phyloP scores from a whole-genome alignment of 2,329 filamentous ascomycete species.

The Endothia cerciana region DNA sequence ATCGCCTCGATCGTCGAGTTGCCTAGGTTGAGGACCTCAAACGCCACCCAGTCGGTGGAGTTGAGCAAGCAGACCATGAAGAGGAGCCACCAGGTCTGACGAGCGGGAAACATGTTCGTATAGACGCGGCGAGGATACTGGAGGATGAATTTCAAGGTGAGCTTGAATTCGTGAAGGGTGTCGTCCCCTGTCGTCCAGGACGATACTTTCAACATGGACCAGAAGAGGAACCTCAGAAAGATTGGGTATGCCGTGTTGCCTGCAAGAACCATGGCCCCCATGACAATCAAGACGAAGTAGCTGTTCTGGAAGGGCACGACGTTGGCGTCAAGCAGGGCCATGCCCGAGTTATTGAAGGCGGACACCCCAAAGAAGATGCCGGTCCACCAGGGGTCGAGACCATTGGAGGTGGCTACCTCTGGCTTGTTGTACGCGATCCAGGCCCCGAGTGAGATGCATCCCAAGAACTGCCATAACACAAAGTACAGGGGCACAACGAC shows the following conservation, averaged over 20 bases:
- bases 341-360: constrained; percentile 69
- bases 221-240: constrained; percentile 64
- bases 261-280: constrained; percentile 63
- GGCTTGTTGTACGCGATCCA: constrained; percentile 61
- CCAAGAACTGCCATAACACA: constrained; percentile 46
- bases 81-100: constrained; percentile 68
- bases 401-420: constrained; percentile 54
- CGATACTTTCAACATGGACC: constrained; percentile 51
- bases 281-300: constrained; percentile 54
- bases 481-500: constrained; percentile 56
- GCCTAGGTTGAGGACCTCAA: constrained; percentile 67
- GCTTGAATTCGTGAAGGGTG: constrained; percentile 47
- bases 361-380: constrained; percentile 63
- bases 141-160: constrained; percentile 58
- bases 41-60: constrained; percentile 65
- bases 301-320: constrained; percentile 63
- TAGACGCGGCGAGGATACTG: constrained; percentile 62
- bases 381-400: constrained; percentile 69
- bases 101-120: constrained; percentile 65
- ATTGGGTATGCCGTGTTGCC: constrained; percentile 70
- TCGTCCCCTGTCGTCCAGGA: constrained; percentile 42
- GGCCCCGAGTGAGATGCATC: constrained; percentile 45
- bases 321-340: constrained; percentile 69
- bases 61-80: constrained; percentile 64
- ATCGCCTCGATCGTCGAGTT: constrained; percentile 59